Percentiles rank a stretch among this genome's conserved stretches.
Conservation (phyloP, 371 early-diverging fungal genomes). For the Mortierella polycephala region DNA sequence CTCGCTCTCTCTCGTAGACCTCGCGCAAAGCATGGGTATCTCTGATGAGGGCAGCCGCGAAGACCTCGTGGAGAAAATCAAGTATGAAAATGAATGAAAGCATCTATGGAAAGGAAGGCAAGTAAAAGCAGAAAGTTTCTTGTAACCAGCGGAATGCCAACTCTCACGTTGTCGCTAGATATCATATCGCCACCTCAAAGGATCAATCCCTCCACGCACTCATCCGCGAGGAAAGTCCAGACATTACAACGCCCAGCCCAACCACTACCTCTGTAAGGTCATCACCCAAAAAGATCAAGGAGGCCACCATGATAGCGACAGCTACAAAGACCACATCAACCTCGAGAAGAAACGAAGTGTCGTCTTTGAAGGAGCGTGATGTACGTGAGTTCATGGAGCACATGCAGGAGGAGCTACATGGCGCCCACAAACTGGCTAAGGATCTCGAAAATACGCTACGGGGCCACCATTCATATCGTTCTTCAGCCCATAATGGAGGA, state of each 20-base stretch:
- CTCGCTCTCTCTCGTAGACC: background rate
- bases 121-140: background rate
- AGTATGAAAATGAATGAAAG: background rate
- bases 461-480: conserved; percentile 2
- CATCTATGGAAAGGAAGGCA: background rate
- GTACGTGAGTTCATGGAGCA: conserved; percentile 24
- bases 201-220: conserved; percentile 10
- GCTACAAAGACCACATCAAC: background rate
- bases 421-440: conserved; percentile 13
- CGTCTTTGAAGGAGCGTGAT: conserved; percentile 10
- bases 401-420: conserved; percentile 17
- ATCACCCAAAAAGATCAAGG: conserved; percentile 1
- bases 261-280: conserved; percentile 3
- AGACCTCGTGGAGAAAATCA: conserved; percentile 14
- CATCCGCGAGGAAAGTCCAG: conserved; percentile 23
- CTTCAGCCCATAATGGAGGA: background rate
- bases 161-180: background rate
- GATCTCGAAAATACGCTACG: conserved; percentile 16
- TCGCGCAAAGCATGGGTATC: conserved; percentile 18
- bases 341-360: conserved; percentile 9
- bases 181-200: conserved; percentile 7
- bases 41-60: conserved; percentile 19
- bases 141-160: background rate
- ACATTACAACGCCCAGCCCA: conserved; percentile 1
- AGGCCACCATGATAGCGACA: background rate